These are phyloP conservation scores for Sugiyamaella pinicola DNA, from an alignment of 1,139 yeast species.

Conservation along the genomic window DNA sequence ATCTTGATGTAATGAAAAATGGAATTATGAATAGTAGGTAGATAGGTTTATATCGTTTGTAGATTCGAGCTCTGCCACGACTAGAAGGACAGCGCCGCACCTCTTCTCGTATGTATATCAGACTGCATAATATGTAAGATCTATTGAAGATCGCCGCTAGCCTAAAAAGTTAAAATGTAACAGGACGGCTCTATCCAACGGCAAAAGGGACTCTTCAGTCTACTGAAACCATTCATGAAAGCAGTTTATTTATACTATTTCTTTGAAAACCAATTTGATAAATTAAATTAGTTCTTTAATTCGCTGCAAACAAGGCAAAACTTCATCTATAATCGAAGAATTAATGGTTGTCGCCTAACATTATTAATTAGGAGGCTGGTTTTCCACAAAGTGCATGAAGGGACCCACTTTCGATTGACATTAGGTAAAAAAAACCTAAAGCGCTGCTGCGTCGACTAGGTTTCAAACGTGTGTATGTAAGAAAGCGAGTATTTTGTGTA, in stretches of 20 bases:
- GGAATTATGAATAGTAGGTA: no score
- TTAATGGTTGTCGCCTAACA: not conserved
- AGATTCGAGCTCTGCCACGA: no score
- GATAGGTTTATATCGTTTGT: no score
- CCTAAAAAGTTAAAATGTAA: conserved; percentile 10
- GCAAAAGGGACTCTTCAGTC: not conserved
- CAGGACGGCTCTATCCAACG: not conserved
- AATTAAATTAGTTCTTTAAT: no score
- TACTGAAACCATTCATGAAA: no score
- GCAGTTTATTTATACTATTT: not conserved
- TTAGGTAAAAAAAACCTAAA: not conserved
- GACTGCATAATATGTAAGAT: conserved; percentile 7
- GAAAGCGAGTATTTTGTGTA: no score
- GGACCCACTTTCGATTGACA: not conserved
- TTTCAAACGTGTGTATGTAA: not conserved
- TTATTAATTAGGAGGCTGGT: not conserved
- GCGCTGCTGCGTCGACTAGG: no score
- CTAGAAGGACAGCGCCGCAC: no score
- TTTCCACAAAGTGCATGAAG: not conserved
- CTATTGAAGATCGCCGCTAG: conserved; percentile 10
- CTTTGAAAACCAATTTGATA: not conserved
- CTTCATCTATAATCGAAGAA: not conserved
- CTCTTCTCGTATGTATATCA: conserved; percentile 1
- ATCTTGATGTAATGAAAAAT: no score
- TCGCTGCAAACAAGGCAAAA: not conserved